Base-by-base conservation (phyloP, 805 yeast species). In the Sugiyamaella lignohabitans region DNA sequence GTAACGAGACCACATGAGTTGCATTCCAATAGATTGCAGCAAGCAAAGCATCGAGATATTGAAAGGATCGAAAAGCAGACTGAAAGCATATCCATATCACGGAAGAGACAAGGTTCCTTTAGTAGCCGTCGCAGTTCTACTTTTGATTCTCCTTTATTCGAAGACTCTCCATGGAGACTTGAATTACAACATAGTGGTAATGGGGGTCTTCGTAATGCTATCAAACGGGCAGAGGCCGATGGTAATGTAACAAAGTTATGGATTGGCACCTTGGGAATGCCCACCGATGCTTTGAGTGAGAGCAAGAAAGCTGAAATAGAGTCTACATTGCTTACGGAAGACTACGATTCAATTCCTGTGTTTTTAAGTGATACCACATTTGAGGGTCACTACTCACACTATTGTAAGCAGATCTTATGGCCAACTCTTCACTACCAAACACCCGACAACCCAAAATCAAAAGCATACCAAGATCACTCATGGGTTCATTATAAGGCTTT, bases 401-500 rank as follows among this genome's bases (percentile, higher is more conserved):
- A 84, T 63, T 91, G 97, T 64, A 93, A 93, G 65, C 94, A 89
- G 59, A 86, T 93, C 35, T 69, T 93, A 51, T 93, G 98, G 98
- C 98, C 98, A 27, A 87, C 96, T 1, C 74, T 93, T 53, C 86
- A 80, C 52, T 93, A 93, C 62, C 96, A 91, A 64, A 86, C 91
- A 34, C 98, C 98, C 0, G 98, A 93, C 64, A 82, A 89, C 60
- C 94, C 96, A 43, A 86, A 84, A 56, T 82, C 95, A 1, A 88
- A 88, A 63, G 95, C 95, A 0, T 93, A 91, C 65, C 96, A 91
- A 64, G 96, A 87, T 54, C 94, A 88, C 61, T 87, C 96, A 1
- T 91, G 97, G 96, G 79, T 79, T 21, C 82, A 83, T 59, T 91
- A 91, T 64, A 79, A 78, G 54, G 66, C 71, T 1, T 72, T 91